Base-by-base conservation (phyloP, 495 filamentous ascomycete species). In the Podospora pseudopauciseta region DNA sequence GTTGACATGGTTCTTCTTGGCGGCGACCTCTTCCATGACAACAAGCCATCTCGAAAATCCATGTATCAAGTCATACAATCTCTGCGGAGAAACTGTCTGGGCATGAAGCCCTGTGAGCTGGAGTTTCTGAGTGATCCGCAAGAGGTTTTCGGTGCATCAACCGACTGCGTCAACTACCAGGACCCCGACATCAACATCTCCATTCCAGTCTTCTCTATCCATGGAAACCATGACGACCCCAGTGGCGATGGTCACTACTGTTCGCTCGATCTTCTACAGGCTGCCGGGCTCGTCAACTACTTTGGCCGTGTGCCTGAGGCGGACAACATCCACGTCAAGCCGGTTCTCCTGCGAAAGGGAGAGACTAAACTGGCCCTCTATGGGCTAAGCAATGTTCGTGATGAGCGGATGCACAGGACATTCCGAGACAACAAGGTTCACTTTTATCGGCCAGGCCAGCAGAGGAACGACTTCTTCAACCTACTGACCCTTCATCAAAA, bases 141-240 rank as follows among this genome's bases (percentile, higher is more conserved):
- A 73, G 91, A 97, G 71, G 90, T 90, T 66, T 97, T 99, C 75
- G 88, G 91, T 64, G 87, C 89, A 0, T 89, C 91, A 0, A 93
- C 96, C 73, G 89, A 92, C 56, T 90, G 97, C 77, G 94, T 97
- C 75, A 99, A 99, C 77, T 99, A 98, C 74, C 92, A 97, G 75
- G 95, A 99, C 72, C 87, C 93, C 26, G 93, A 99, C 75, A 97
- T 99, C 74, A 99, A 99, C 72, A 89, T 99, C 68, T 93, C 93
- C 15, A 97, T 97, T 59, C 95, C 95, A 0, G 92, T 99, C 44
- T 99, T 99, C 75, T 96, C 93, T 1, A 99, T 99, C 62, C 95
- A 99, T 73, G 95, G 95, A 32, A 99, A 99, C 75, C 95, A 99
- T 80, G 95, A 99, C 74, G 95, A 99, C 77, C 95, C 95, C 0